Base-by-base conservation (phyloP, 2,329 filamentous ascomycete species). In the Chaetomium strumarium region DNA sequence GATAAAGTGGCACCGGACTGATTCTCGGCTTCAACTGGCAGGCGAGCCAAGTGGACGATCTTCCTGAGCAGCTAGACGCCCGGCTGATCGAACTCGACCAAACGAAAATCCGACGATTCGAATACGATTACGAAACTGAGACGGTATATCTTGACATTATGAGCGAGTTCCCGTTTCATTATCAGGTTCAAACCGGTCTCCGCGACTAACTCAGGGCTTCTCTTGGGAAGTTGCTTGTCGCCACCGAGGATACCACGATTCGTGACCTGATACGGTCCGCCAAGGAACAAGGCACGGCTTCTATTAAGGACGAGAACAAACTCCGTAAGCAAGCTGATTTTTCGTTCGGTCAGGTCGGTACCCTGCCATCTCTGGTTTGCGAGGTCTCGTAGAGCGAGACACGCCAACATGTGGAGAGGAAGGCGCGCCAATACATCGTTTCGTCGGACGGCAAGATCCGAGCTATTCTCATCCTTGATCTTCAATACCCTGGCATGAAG, bases 301-400 rank as follows among this genome's bases (percentile, higher is more conserved):
- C 14, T 20, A 50, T 50, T 11, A 19, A 38, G 12, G 37, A 43
- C 45, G 31, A 44, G 13, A 30, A 16, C 36, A 47, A 47, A 19
- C 30, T 48, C 29, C 16, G 11, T 31, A 48, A 44, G 40, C 45
- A 52, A 40, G 50, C 45, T n/a, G 45, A 52, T 52, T 12, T 48
- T 39, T 48, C 50, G 24, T 44, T 52, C 16, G 50, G 45, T 13
- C 33, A 20, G 24, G 40, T 29, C 6, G 51, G 46, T 33, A 29
- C 40, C 10, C 46, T 53, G 6, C 52, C 46, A 3, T 38, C 46
- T 39, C 34, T 54, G 41, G 51, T 50, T 46, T 54, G 46, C 42
- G 52, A 54, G 52, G 38, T 54, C 52, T 54, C 41, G 31, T 54
- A 50, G 52, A 47, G 42, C 52, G 46, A 54, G 20, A 13, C 46